These are phyloP conservation scores for Parastagonospora avenae DNA, from an alignment of 2,329 filamentous ascomycete species.

Conservation along the genomic window DNA sequence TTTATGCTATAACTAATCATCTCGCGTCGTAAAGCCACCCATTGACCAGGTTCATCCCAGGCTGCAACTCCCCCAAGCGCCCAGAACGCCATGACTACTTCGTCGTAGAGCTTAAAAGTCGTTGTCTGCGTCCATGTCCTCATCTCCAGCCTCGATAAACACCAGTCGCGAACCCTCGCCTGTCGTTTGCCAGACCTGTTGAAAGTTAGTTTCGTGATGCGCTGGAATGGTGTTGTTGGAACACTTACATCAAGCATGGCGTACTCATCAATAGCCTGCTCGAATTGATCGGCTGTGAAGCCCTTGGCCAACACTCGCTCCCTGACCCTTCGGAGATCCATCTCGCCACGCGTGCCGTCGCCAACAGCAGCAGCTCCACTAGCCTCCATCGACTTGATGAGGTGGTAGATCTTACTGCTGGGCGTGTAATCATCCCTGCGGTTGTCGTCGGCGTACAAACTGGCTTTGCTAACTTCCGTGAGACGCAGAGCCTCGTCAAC, in stretches of 20 bases:
- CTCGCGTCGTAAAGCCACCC: too few species aligned
- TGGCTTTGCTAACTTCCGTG: constrained; percentile 92
- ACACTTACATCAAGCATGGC: constrained; percentile 80
- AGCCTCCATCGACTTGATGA: constrained; percentile 87
- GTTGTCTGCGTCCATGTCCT: constrained; percentile 49
- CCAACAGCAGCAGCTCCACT: constrained; percentile 80
- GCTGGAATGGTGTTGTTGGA: not conserved
- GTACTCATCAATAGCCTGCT: constrained; percentile 87
- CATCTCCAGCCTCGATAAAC: constrained; percentile 59
- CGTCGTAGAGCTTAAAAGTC: constrained; percentile 31
- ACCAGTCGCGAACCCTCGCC: constrained; percentile 59
- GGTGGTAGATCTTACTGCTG: constrained; percentile 90
- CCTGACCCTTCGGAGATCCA: constrained; percentile 86
- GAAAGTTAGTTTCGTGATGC: constrained; percentile 34
- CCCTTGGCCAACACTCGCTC: constrained; percentile 94
- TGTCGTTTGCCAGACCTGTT: constrained; percentile 61
- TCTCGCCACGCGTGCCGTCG: constrained; percentile 72
- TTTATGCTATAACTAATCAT: too few species aligned
- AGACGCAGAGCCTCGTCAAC: constrained; percentile 93
- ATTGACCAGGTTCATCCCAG: constrained; percentile 1
- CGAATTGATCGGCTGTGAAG: constrained; percentile 93
- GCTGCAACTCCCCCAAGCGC: constrained; percentile 35
- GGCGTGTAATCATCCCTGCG: constrained; percentile 71
- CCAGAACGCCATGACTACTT: constrained; percentile 17
- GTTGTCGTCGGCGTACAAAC: constrained; percentile 73